Evolutionary conservation across 768 basidiomycete species (phyloP), one percentile per base, ranked within the genome.

Genomic region (Hortiboletus campestris): DNA sequence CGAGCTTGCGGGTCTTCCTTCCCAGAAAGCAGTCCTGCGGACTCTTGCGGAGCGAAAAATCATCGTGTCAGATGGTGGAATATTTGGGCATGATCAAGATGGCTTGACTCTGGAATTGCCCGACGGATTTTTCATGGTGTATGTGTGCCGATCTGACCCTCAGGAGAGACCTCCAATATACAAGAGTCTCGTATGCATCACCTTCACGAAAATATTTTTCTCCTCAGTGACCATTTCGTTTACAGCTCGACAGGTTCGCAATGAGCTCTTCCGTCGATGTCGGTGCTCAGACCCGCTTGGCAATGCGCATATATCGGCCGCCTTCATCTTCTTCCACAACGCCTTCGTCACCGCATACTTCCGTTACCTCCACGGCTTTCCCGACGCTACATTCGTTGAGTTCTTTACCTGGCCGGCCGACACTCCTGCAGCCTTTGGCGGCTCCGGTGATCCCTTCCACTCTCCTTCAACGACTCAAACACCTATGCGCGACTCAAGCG

Each of bases 191-290:
- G 90, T 91, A 67, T 59, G 86, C 67, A 22, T 47, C n/a, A 31
- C 19, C 16, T 52, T 45, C 11, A 22, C 22, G 16, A 41, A 17
- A 36, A 46, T 19, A 10, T 17, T 20, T 7, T 20, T 22, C 0
- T 25, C 29, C n/a, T 50, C 36, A 35, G 11, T 63, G 46, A 58
- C 40, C n/a, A 28, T 43, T 51, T 46, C 32, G 36, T 51, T 47
- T 25, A 52, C 35, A 91, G 89, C 77, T 93, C 14, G 89, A 93
- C 66, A 82, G 80, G 63, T 92, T 93, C 66, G 78, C 89, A 3
- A 84, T 93, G 80, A 91, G 88, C 63, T 81, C 80, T 7, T 82
- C 81, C 40, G 69, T 89, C 46, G 72, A 76, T 32, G 66, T 88
- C 11, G 76, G 80, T 22, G 72, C 78, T 38, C 69, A 72, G 11